These are phyloP conservation scores for Scheffersomyces cryptocercus DNA, from an alignment of 1,139 yeast species.

Conservation along the genomic window DNA sequence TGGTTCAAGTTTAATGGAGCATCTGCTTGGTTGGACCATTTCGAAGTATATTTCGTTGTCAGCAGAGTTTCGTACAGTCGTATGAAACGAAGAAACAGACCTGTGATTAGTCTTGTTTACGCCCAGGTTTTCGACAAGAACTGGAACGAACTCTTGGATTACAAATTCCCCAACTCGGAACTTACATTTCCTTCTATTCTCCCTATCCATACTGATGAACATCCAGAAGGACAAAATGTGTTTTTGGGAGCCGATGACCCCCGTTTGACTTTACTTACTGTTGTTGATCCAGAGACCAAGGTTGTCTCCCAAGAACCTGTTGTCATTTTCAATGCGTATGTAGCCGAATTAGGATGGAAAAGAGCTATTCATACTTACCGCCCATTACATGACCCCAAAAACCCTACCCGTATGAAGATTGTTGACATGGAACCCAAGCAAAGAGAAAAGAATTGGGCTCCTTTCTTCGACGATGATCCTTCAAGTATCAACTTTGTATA, in stretches of 20 bases:
- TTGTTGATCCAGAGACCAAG: slow-evolving; percentile 2
- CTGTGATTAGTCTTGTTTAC: slow-evolving; percentile 16
- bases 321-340: slow-evolving; percentile 13
- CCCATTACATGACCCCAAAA: slow-evolving; percentile 7
- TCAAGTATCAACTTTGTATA: slow-evolving; percentile 16
- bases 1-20: slow-evolving; percentile 18
- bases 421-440: slow-evolving; percentile 7
- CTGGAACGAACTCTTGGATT: slow-evolving; percentile 15
- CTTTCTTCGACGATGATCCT: slow-evolving; percentile 9
- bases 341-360: slow-evolving; percentile 9
- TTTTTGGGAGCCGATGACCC: slow-evolving; percentile 16
- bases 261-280: slow-evolving; percentile 9
- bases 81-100: slow-evolving; percentile 9
- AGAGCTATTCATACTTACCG: slow-evolving; percentile 14
- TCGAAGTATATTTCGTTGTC: slow-evolving; percentile 17
- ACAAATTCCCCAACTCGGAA: slow-evolving; percentile 2
- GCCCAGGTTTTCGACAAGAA: slow-evolving; percentile 15
- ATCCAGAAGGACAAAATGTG: slow-evolving; percentile 8
- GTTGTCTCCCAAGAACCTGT: slow-evolving; percentile 13
- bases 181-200: slow-evolving; percentile 9
- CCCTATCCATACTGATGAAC: slow-evolving; percentile 9
- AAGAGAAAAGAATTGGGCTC: slow-evolving; percentile 17
- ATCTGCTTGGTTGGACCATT: slow-evolving; percentile 17
- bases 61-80: slow-evolving; percentile 13
- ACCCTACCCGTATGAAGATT: background rate